Percentiles rank a stretch among this genome's conserved stretches.
Evolutionary conservation across 805 yeast genomes (phyloP).

Genomic region (Saturnispora bothae): DNA sequence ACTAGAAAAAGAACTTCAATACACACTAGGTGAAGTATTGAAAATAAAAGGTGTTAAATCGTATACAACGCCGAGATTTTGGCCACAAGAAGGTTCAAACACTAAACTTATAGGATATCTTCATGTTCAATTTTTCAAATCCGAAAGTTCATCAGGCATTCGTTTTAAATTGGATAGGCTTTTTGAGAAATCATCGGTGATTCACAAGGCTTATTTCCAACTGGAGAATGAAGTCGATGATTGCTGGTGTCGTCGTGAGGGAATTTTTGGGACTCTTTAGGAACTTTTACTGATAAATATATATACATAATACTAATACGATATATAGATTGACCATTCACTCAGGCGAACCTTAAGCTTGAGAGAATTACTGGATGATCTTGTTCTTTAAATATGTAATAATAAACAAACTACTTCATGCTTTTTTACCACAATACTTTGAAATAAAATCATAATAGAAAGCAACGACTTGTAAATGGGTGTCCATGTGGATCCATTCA

Average conservation of each 20-base stretch:
- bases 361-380: too few relatives aligned
- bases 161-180: constrained; percentile 22
- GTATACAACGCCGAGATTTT: constrained; percentile 82
- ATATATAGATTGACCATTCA: too few relatives aligned
- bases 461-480: constrained; percentile 50
- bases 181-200: constrained; percentile 14
- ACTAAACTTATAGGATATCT: constrained; percentile 58
- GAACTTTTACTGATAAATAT: background rate
- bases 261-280: constrained; percentile 19
- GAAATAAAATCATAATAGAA: constrained; percentile 15
- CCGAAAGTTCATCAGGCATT: constrained; percentile 23
- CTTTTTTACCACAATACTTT: constrained; percentile 6
- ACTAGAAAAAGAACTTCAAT: constrained; percentile 54
- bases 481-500: constrained; percentile 43
- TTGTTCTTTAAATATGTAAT: too few relatives aligned
- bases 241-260: constrained; percentile 29
- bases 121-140: constrained; percentile 59
- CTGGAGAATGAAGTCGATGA: constrained; percentile 30
- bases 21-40: constrained; percentile 56
- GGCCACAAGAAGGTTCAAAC: constrained; percentile 47
- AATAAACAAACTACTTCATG: too few relatives aligned
- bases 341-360: too few relatives aligned
- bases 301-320: too few relatives aligned
- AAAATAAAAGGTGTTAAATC: constrained; percentile 72
- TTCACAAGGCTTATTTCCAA: constrained; percentile 24